phyloP scores from a whole-genome alignment of 495 filamentous ascomycete genomes.

The Aspergillus funiculosus region DNA sequence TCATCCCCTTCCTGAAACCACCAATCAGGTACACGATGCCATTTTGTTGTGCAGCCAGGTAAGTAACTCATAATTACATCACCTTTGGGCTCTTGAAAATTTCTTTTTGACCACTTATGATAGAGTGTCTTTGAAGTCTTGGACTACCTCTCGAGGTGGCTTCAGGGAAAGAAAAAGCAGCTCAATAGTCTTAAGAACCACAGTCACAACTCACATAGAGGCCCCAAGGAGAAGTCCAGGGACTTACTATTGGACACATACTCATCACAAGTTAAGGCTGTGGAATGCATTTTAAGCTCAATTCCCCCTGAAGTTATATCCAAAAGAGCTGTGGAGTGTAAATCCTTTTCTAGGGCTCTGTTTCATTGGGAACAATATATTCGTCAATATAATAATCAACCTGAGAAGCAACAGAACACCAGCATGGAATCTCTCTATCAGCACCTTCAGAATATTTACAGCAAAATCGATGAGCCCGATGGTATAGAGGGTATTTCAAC shows the following conservation, averaged over 20 bases:
- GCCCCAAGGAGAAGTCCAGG: conserved; percentile 32
- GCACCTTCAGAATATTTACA: conserved; percentile 85
- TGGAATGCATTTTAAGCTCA: conserved; percentile 56
- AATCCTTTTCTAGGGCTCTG: conserved; percentile 83
- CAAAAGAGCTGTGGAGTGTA: conserved; percentile 79
- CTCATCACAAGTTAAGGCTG: conserved; percentile 50
- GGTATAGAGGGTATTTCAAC: conserved; percentile 91
- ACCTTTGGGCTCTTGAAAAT: background rate
- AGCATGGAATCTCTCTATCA: conserved; percentile 59
- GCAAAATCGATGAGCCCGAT: conserved; percentile 94
- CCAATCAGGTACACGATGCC: conserved; percentile 55
- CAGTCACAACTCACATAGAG: conserved; percentile 32
- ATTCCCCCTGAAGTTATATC: conserved; percentile 86
- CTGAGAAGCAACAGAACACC: conserved; percentile 31
- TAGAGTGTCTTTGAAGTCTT: conserved; percentile 85
- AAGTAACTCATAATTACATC: conserved; percentile 18
- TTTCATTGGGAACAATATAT: conserved; percentile 94
- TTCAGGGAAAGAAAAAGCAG: conserved; percentile 72
- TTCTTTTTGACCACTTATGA: background rate
- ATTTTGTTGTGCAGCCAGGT: conserved; percentile 80
- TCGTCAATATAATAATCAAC: conserved; percentile 47
- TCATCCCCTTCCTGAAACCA: conserved; percentile 50
- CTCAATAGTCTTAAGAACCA: conserved; percentile 33
- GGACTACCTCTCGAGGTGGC: conserved; percentile 86
- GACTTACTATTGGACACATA: conserved; percentile 38